Evolutionary conservation across 805 yeast genomes (phyloP), one percentile per base, ranked within the genome.

Genomic region (Starmerella sp.): DNA sequence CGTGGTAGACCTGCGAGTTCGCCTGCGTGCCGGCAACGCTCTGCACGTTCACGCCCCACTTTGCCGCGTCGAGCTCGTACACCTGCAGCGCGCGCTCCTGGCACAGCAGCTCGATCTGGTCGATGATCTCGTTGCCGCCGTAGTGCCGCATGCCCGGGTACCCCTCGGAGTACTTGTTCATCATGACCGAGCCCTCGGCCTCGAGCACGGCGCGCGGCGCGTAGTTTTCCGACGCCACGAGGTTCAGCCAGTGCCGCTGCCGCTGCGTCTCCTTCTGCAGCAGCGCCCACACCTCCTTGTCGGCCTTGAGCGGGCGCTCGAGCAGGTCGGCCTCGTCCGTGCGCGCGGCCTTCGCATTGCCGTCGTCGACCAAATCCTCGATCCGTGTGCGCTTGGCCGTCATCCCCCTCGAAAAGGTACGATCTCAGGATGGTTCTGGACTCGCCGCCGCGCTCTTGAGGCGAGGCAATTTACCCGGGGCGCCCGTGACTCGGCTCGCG

Each of bases 111-210:
- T 93, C 98, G 69, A 90, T 87, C 72, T 85, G 82, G 75, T 93
- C 98, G 62, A 93, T 91, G 72, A 83, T 83, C 76, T 91, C 95
- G 71, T 93, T 93, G 69, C 97, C 97, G 71, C 98, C 98, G 71
- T 93, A 93, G 76, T 93, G 95, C 72, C 98, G 82, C 62, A 93
- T 96, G 62, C 97, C 97, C 55, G 98, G 98, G 74, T 93, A 91
- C 56, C 98, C 98, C 73, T 93, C 98, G 41, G 97, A 88, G 76
- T 93, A 93, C 76, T 93, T 93, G 82, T 93, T 93, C 70, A 86
- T 85, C 95, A 91, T 86, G 69, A 93, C 95, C 51, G 97, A 84
- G 63, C 97, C 97, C 68, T 91, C 82, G 32, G 95, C 87, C 69
- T 93, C 97, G 75, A 90, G 84, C 43, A 93, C 97, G 35, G 97